Percentiles rank a stretch among this genome's conserved stretches.
Evolutionary conservation across 331 rosid genomes (phyloP).

Genomic region (Rhamnella rubrinervis): DNA sequence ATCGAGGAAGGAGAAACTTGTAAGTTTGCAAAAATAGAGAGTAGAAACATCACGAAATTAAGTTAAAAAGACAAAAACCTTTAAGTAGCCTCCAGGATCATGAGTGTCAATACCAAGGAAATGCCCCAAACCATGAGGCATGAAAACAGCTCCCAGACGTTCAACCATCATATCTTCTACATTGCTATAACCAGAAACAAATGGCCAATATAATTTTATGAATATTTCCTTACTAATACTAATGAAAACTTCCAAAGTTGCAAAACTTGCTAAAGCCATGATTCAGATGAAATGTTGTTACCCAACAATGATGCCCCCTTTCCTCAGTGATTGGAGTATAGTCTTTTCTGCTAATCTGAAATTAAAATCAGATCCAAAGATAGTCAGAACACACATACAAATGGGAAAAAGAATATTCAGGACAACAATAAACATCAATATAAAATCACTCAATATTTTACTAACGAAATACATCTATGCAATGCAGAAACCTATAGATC

Average conservation of each 20-base stretch:
- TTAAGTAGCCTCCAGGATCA: slow-evolving; percentile 90
- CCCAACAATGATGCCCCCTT: slow-evolving; percentile 62
- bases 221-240: slow-evolving; percentile 1
- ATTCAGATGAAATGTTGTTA: slow-evolving; percentile 31
- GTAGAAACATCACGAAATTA: slow-evolving; percentile 11
- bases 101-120: slow-evolving; percentile 92
- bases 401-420: not conserved
- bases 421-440: not conserved
- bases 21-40: not conserved
- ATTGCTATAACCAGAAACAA: slow-evolving; percentile 45
- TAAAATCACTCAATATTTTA: too few species aligned
- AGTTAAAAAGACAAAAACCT: slow-evolving; percentile 42
- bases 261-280: not conserved
- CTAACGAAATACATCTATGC: too few species aligned
- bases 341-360: slow-evolving; percentile 84
- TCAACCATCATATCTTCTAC: slow-evolving; percentile 69
- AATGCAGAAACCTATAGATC: too few species aligned
- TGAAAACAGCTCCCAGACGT: slow-evolving; percentile 74
- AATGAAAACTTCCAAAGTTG: slow-evolving; percentile 22
- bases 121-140: slow-evolving; percentile 97
- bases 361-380: slow-evolving; percentile 10
- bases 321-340: slow-evolving; percentile 62
- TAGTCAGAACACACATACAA: slow-evolving; percentile 17
- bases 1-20: slow-evolving; percentile 1
- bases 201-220: slow-evolving; percentile 2